phyloP scores from a whole-genome alignment of 2,329 filamentous ascomycete genomes.

The Calonectria ilicicola region DNA sequence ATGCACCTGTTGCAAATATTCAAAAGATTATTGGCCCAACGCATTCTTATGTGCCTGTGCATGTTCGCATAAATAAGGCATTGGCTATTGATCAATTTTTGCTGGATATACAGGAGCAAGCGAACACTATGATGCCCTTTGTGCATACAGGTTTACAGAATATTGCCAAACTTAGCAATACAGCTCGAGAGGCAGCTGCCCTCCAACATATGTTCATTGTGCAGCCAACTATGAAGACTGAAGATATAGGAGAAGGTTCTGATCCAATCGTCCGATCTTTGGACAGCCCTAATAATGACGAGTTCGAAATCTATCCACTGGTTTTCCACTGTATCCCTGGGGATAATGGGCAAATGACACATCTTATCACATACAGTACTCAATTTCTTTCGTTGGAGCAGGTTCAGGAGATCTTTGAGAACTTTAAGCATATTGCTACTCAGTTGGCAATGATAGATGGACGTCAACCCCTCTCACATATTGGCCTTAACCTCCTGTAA shows the following conservation, averaged over 20 bases:
- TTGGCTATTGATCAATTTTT: not conserved
- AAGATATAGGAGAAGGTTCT: not conserved
- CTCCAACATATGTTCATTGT: not conserved
- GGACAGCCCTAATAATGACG: not conserved
- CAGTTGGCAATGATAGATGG: not conserved
- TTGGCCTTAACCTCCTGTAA: not conserved
- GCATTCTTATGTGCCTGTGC: not conserved
- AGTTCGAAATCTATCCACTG: constrained; percentile 2
- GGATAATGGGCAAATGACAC: not conserved
- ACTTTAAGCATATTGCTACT: not conserved
- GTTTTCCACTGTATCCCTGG: not conserved
- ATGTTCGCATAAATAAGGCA: not conserved
- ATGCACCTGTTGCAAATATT: constrained; percentile 6
- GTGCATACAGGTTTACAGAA: constrained; percentile 9
- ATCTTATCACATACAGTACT: not conserved
- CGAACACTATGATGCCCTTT: not conserved
- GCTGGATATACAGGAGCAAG: constrained; percentile 4
- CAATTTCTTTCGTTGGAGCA: not conserved
- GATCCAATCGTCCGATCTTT: not conserved
- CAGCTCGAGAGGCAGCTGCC: not conserved
- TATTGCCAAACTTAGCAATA: not conserved
- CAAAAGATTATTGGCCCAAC: constrained; percentile 5
- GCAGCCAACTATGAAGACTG: not conserved
- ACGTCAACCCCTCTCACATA: not conserved
- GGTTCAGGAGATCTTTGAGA: not conserved